Conservation (phyloP, 805 yeast genomes). For the Hanseniaspora pseudoguilliermondii region DNA sequence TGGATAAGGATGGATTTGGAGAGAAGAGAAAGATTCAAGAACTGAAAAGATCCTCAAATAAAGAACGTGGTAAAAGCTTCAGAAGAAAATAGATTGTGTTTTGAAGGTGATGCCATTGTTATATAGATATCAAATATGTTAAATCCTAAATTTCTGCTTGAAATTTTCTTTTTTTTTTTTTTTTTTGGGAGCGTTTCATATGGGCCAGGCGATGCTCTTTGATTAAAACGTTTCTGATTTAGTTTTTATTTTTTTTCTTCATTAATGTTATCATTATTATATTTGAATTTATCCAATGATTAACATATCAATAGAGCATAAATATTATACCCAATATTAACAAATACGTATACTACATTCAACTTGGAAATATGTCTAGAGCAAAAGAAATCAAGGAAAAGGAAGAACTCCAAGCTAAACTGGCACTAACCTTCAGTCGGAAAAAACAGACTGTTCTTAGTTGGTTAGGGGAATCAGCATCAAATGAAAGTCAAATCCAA, state of each 20-base stretch:
- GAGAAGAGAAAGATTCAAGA: conserved; percentile 44
- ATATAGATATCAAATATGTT: no score
- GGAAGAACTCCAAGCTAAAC: conserved; percentile 24
- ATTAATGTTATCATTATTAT: no score
- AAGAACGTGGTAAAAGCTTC: conserved; percentile 18
- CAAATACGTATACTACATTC: background rate
- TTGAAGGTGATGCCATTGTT: no score
- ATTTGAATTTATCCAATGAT: no score
- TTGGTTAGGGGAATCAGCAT: conserved; percentile 20
- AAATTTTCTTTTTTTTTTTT: no score
- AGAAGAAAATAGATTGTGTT: background rate
- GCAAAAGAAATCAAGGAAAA: conserved; percentile 28
- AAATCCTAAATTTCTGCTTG: no score
- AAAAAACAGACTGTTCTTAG: conserved; percentile 19
- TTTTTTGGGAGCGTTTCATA: no score
- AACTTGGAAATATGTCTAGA: conserved; percentile 20
- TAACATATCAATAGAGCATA: no score
- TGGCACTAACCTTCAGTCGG: conserved; percentile 21
- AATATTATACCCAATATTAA: no score
- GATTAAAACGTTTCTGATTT: no score
- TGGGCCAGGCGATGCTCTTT: no score
- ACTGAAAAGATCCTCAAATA: conserved; percentile 21
- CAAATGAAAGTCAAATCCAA: conserved; percentile 5
- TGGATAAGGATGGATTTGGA: conserved; percentile 86
- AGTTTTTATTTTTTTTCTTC: no score